phyloP scores from a whole-genome alignment of 2,329 filamentous ascomycete genomes.

The Aureobasidium sp. region DNA sequence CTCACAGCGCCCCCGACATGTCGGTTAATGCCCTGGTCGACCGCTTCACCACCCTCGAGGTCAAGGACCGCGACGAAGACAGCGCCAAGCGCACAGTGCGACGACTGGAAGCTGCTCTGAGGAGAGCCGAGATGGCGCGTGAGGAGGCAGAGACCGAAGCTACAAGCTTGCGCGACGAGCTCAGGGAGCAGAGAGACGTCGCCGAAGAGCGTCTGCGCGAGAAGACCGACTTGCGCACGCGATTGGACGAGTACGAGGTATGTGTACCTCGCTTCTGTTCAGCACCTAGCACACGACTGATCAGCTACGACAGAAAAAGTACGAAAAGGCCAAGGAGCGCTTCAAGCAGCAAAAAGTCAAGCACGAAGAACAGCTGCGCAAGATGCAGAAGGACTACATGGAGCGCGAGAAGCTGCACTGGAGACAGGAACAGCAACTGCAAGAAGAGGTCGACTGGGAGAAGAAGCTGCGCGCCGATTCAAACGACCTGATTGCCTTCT shows the following conservation, averaged over 20 bases:
- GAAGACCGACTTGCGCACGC: conserved; percentile 54
- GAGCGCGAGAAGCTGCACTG: conserved; percentile 53
- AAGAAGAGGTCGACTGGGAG: conserved; percentile 57
- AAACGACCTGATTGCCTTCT: conserved; percentile 64
- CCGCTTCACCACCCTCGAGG: conserved; percentile 62
- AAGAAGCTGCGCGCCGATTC: conserved; percentile 56
- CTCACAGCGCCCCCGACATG: conserved; percentile 12
- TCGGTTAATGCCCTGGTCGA: conserved; percentile 43
- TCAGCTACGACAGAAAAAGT: conserved; percentile 20
- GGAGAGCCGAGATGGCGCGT: conserved; percentile 34
- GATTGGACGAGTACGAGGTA: conserved; percentile 18
- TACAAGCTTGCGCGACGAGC: conserved; percentile 54
- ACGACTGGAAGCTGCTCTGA: conserved; percentile 35
- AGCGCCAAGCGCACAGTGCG: conserved; percentile 30
- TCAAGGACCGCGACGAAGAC: conserved; percentile 37
- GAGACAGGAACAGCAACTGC: conserved; percentile 35
- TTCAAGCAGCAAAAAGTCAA: conserved; percentile 24
- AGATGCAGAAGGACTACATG: conserved; percentile 48
- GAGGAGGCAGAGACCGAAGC: conserved; percentile 66
- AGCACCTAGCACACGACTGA: conserved; percentile 10
- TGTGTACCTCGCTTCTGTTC: neutral
- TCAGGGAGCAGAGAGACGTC: conserved; percentile 45
- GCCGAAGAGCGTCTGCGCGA: conserved; percentile 60
- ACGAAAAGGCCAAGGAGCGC: conserved; percentile 17
- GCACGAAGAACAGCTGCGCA: conserved; percentile 28